Conservation (phyloP, 2,329 filamentous ascomycete genomes). For the Neonectria hederae region DNA sequence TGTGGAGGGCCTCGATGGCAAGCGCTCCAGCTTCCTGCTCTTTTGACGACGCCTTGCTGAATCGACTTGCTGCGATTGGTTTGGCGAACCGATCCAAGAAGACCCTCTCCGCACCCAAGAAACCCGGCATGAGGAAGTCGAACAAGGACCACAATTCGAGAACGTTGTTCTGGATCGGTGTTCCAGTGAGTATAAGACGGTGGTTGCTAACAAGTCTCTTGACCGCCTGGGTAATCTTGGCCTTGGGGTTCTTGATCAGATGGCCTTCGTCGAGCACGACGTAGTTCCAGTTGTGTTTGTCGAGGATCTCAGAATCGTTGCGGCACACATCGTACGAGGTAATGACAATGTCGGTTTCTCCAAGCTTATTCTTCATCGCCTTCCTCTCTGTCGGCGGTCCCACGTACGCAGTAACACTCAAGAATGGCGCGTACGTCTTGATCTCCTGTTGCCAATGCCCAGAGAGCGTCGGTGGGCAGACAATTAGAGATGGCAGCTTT, state of each 20-base stretch:
- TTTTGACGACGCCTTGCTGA: slow-evolving; percentile 96
- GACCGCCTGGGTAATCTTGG: slow-evolving; percentile 93
- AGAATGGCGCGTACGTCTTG: slow-evolving; percentile 92
- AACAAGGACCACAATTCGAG: slow-evolving; percentile 97
- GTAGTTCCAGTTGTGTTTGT: slow-evolving; percentile 93
- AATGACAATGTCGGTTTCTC: slow-evolving; percentile 88
- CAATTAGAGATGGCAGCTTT: slow-evolving; percentile 87
- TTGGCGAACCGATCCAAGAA: slow-evolving; percentile 95
- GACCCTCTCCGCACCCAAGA: slow-evolving; percentile 93
- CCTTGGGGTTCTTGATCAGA: slow-evolving; percentile 97
- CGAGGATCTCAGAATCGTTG: slow-evolving; percentile 89
- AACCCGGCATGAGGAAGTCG: slow-evolving; percentile 98
- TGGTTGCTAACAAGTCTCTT: slow-evolving; percentile 93
- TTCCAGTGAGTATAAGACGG: slow-evolving; percentile 93
- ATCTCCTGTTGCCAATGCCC: slow-evolving; percentile 99
- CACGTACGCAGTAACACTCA: slow-evolving; percentile 89
- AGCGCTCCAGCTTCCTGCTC: slow-evolving; percentile 97
- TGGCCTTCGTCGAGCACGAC: slow-evolving; percentile 97
- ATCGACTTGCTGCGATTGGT: slow-evolving; percentile 92
- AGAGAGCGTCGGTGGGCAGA: slow-evolving; percentile 94
- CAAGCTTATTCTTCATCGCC: slow-evolving; percentile 73
- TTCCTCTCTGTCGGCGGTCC: slow-evolving; percentile 85
- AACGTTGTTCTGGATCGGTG: slow-evolving; percentile 97
- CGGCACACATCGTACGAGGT: slow-evolving; percentile 98
- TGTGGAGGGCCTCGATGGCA: slow-evolving; percentile 97